phyloP scores from a whole-genome alignment of 495 filamentous ascomycete genomes.

The Parathielavia appendiculata region DNA sequence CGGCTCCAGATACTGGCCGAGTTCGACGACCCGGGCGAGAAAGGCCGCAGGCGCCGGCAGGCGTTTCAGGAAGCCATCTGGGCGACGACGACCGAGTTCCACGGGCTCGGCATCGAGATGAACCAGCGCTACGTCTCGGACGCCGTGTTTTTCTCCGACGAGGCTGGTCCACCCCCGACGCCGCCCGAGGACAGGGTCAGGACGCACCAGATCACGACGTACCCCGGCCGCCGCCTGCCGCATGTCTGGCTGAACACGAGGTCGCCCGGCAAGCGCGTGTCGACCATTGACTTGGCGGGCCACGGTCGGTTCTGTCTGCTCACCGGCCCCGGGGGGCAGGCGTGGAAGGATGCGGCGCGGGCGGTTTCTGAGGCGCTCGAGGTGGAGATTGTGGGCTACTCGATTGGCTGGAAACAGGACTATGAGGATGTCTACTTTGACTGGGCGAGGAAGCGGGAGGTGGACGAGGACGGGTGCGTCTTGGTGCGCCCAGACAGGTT shows the following conservation, averaged over 20 bases:
- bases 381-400: conserved; percentile 30
- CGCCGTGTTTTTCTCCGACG: conserved; percentile 28
- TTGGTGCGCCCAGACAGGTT: conserved; percentile 42
- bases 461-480: conserved; percentile 40
- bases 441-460: conserved; percentile 34
- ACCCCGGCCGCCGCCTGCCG: conserved; percentile 36
- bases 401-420: conserved; percentile 39
- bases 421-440: conserved; percentile 37
- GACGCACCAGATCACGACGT: conserved; percentile 27
- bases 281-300: conserved; percentile 38
- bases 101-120: conserved; percentile 39
- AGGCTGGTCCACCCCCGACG: conserved; percentile 19
- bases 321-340: conserved; percentile 34
- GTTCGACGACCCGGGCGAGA: conserved; percentile 28
- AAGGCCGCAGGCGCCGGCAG: conserved; percentile 19
- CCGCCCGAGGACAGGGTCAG: conserved; percentile 22
- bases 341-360: conserved; percentile 31
- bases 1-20: conserved; percentile 25
- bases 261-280: conserved; percentile 25
- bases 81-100: conserved; percentile 32
- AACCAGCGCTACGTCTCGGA: conserved; percentile 37
- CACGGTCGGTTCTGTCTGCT: conserved; percentile 35
- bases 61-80: conserved; percentile 31
- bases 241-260: conserved; percentile 40
- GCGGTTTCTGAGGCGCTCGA: conserved; percentile 20